Conservation (phyloP, 1,284 basidiomycete genomes). For the Ustilago trichophora region DNA sequence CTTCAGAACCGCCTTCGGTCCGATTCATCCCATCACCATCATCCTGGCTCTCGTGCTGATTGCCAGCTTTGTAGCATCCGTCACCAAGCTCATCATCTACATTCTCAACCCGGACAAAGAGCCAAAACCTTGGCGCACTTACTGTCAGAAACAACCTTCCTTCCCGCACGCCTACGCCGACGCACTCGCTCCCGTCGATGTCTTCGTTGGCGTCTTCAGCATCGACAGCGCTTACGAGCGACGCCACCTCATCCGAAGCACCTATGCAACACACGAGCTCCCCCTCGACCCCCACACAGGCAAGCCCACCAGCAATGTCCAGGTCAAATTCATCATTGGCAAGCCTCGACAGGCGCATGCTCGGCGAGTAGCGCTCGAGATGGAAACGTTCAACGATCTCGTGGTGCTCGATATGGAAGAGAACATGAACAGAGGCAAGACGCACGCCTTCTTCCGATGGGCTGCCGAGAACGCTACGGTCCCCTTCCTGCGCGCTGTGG, state of each 20-base stretch:
- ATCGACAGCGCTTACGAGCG: conserved; percentile 81
- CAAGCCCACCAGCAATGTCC: conserved; percentile 73
- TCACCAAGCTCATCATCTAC: conserved; percentile 75
- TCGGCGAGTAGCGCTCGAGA: conserved; percentile 82
- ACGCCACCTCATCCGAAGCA: conserved; percentile 86
- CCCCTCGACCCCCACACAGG: conserved; percentile 64
- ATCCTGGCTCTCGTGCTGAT: conserved; percentile 49
- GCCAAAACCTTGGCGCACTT: conserved; percentile 89
- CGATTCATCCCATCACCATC: conserved; percentile 54
- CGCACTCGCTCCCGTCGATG: conserved; percentile 80
- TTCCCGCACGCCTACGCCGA: conserved; percentile 71
- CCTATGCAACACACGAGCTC: conserved; percentile 80
- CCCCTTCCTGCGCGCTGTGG: conserved; percentile 69
- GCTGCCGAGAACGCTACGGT: conserved; percentile 90
- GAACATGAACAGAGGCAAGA: conserved; percentile 92
- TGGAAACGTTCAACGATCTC: conserved; percentile 91
- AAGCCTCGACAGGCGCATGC: conserved; percentile 83
- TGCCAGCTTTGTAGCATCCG: conserved; percentile 50
- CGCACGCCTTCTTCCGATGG: conserved; percentile 83
- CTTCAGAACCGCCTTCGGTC: conserved; percentile 47
- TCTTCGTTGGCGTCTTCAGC: conserved; percentile 91
- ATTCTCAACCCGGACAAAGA: conserved; percentile 95
- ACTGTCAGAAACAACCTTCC: conserved; percentile 75
- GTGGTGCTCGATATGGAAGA: conserved; percentile 83
- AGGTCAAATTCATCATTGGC: conserved; percentile 91